phyloP scores from a whole-genome alignment of 1,139 yeast genomes.

The Hansenula sp. region DNA sequence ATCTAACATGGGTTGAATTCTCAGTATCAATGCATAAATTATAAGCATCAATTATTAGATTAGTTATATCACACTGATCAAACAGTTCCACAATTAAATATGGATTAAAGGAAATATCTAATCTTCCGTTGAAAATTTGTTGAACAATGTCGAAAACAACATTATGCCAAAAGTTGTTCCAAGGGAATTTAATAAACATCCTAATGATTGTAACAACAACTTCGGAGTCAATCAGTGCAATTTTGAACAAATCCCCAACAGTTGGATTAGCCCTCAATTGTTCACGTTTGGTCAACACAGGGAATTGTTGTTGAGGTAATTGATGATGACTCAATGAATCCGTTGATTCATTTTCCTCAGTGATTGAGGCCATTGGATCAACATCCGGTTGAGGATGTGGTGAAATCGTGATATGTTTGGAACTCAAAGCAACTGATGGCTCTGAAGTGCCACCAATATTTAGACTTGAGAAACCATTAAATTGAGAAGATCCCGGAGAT shows the following conservation, averaged over 20 bases:
- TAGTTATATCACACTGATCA: constrained; percentile 75
- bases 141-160: constrained; percentile 97
- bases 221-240: constrained; percentile 77
- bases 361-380: constrained; percentile 6
- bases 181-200: constrained; percentile 92
- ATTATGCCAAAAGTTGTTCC: constrained; percentile 96
- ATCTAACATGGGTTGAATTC: constrained; percentile 50
- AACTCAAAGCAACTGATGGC: constrained; percentile 24
- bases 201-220: constrained; percentile 73
- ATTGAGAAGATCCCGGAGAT: not conserved
- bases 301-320: constrained; percentile 7
- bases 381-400: constrained; percentile 8
- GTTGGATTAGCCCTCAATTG: constrained; percentile 56
- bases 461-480: constrained; percentile 13
- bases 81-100: constrained; percentile 84
- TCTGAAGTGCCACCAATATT: constrained; percentile 24
- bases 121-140: constrained; percentile 90
- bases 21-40: constrained; percentile 69
- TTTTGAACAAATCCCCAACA: constrained; percentile 85
- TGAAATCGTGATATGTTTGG: constrained; percentile 20
- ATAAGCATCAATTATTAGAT: constrained; percentile 81
- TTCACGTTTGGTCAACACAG: constrained; percentile 1
- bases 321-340: constrained; percentile 6
- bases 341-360: constrained; percentile 4
- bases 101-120: constrained; percentile 85